Percentiles rank a stretch among this genome's conserved stretches.
Evolutionary conservation across 1,139 yeast genomes (phyloP).

Genomic region (Eremothecium sinecaudum): DNA sequence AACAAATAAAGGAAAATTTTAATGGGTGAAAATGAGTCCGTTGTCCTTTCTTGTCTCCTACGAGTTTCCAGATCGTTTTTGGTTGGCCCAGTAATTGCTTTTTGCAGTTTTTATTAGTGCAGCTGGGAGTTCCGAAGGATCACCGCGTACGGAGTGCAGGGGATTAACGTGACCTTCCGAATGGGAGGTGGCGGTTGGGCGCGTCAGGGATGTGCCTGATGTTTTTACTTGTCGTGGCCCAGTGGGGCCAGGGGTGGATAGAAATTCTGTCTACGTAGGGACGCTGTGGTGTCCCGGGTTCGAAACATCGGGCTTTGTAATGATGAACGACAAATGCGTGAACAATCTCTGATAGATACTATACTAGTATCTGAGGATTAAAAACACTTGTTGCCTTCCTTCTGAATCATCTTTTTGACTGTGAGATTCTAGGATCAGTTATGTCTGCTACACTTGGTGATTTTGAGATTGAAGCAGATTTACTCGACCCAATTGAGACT

Average conservation of each 20-base stretch:
- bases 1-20: no score
- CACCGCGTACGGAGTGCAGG: not conserved
- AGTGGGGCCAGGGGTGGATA: slow-evolving; percentile 5
- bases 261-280: not conserved
- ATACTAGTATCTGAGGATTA: slow-evolving; percentile 24
- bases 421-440: no score
- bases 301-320: not conserved
- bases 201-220: not conserved
- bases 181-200: not conserved
- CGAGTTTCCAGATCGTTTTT: not conserved
- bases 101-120: not conserved
- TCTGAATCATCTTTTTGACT: no score
- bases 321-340: slow-evolving; percentile 32
- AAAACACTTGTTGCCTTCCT: slow-evolving; percentile 34
- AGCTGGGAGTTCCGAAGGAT: not conserved
- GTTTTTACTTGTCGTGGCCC: slow-evolving; percentile 9
- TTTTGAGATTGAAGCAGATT: not conserved
- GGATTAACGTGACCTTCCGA: not conserved
- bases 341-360: slow-evolving; percentile 32
- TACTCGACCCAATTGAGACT: not conserved
- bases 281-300: not conserved
- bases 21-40: no score
- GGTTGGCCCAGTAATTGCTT: not conserved
- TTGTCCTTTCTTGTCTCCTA: no score
- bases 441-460: not conserved